Evolutionary conservation across 257 asterid genomes (phyloP).

Genomic region (Ehretia macrophylla): DNA sequence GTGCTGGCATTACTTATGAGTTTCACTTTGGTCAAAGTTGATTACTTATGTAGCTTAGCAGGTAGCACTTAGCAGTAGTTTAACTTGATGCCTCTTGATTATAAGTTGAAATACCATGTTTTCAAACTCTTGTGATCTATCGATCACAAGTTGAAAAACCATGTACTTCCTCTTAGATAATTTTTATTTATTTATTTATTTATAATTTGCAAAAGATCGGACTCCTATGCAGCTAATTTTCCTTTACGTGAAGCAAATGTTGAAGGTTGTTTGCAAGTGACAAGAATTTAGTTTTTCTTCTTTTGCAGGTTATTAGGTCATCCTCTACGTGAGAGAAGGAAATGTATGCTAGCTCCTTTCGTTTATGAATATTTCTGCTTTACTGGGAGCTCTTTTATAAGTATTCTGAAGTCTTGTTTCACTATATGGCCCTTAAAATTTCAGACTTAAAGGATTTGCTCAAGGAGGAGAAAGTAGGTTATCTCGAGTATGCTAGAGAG

Average conservation of each 20-base stretch:
- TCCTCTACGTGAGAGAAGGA: conserved; percentile 73
- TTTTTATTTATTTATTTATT: background rate
- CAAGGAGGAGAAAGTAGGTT: conserved; percentile 63
- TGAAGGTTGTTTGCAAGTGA: no score
- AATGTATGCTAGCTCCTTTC: conserved; percentile 39
- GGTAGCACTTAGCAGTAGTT: no score
- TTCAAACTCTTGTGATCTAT: no score
- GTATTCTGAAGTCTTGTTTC: conserved; percentile 21
- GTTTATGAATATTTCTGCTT: conserved; percentile 6
- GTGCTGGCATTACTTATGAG: no score
- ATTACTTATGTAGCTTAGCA: no score
- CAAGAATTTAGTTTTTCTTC: conserved; percentile 1
- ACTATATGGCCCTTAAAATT: background rate
- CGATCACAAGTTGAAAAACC: no score
- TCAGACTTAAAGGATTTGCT: conserved; percentile 68
- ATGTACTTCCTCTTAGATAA: no score
- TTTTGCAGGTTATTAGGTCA: conserved; percentile 66
- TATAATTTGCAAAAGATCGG: background rate
- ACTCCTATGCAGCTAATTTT: background rate
- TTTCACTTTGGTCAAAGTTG: no score
- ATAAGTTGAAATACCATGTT: no score
- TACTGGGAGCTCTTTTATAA: conserved; percentile 5
- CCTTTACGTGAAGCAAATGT: background rate
- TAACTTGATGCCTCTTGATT: no score
- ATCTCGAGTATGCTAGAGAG: conserved; percentile 73